Percentiles rank a stretch among this genome's conserved stretches.
These are phyloP conservation scores for Posidonia oceanica DNA, from an alignment of 116 monocot genomes.

Conservation along the genomic window DNA sequence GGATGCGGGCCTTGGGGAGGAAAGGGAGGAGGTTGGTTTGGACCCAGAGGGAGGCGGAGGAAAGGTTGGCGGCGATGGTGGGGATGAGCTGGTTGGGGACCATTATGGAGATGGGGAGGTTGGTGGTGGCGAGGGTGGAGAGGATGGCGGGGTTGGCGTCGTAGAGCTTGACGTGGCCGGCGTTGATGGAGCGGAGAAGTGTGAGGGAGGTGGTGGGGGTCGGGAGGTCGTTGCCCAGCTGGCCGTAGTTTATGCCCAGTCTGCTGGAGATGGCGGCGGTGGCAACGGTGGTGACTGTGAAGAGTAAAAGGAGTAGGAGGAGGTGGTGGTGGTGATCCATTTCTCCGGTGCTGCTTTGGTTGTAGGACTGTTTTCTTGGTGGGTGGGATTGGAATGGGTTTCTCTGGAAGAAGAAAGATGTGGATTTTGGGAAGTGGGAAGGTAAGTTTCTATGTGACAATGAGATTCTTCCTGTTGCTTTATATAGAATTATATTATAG, in stretches of 20 bases:
- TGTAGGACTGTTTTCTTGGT: too few relatives aligned
- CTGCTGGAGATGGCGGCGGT: slow-evolving; percentile 4
- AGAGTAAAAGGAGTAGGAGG: slow-evolving; percentile 1
- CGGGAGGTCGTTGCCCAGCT: slow-evolving; percentile 72
- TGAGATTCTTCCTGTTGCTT: too few relatives aligned
- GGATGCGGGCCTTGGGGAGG: slow-evolving; percentile 36
- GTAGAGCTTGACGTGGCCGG: slow-evolving; percentile 75
- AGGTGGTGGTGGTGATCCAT: background rate
- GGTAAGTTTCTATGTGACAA: too few relatives aligned
- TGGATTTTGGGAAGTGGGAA: too few relatives aligned
- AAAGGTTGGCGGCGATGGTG: slow-evolving; percentile 42
- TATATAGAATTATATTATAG: too few relatives aligned
- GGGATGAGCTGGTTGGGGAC: slow-evolving; percentile 79
- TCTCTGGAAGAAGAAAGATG: too few relatives aligned
- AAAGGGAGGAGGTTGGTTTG: slow-evolving; percentile 49
- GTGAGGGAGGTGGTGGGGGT: slow-evolving; percentile 34
- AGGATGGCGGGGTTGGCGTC: slow-evolving; percentile 76
- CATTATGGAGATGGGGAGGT: slow-evolving; percentile 63
- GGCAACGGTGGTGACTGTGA: background rate
- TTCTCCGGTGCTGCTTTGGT: slow-evolving; percentile 12
- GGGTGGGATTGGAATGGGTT: too few relatives aligned
- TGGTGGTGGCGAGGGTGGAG: slow-evolving; percentile 39
- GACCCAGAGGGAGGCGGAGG: slow-evolving; percentile 57
- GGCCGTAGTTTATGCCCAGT: slow-evolving; percentile 85
- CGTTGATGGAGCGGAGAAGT: slow-evolving; percentile 36